These are phyloP conservation scores for Xanthoconium purpureum DNA, from an alignment of 768 basidiomycete genomes.

Conservation along the genomic window DNA sequence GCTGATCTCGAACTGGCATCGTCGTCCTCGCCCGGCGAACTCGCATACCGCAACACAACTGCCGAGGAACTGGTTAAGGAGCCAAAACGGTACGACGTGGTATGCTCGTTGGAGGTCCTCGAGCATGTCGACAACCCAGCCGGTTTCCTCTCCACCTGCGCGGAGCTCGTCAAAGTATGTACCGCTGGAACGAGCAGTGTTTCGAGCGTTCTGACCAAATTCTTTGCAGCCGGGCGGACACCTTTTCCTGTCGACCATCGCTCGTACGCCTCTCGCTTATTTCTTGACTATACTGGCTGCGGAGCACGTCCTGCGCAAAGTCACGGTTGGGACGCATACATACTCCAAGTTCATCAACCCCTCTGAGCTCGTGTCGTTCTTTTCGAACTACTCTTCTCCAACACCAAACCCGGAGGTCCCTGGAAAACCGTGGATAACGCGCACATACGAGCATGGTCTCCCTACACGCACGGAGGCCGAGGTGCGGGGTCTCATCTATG, in stretches of 20 bases:
- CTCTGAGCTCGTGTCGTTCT: constrained; percentile 79
- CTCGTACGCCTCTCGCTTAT: constrained; percentile 76
- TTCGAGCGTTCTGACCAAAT: constrained; percentile 1
- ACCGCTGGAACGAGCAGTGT: background rate
- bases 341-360: constrained; percentile 89
- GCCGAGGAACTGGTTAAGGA: constrained; percentile 73
- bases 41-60: constrained; percentile 69
- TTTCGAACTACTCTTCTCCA: constrained; percentile 52
- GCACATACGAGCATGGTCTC: constrained; percentile 41
- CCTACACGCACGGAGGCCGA: constrained; percentile 71
- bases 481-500: constrained; percentile 73
- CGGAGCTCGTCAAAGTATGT: constrained; percentile 81
- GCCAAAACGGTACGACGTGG: constrained; percentile 75
- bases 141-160: constrained; percentile 77
- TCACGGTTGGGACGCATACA: constrained; percentile 86
- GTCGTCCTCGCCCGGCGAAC: constrained; percentile 25
- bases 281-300: constrained; percentile 73
- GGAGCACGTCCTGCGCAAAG: constrained; percentile 77
- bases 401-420: constrained; percentile 2
- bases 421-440: constrained; percentile 58
- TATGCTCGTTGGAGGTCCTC: constrained; percentile 96
- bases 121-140: constrained; percentile 96
- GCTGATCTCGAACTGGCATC: constrained; percentile 62
- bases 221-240: constrained; percentile 83
- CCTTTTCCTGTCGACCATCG: constrained; percentile 92